Percentiles rank a stretch among this genome's conserved stretches.
Conservation (phyloP, 2,329 filamentous ascomycete genomes). For the Fusarium goolgardi region DNA sequence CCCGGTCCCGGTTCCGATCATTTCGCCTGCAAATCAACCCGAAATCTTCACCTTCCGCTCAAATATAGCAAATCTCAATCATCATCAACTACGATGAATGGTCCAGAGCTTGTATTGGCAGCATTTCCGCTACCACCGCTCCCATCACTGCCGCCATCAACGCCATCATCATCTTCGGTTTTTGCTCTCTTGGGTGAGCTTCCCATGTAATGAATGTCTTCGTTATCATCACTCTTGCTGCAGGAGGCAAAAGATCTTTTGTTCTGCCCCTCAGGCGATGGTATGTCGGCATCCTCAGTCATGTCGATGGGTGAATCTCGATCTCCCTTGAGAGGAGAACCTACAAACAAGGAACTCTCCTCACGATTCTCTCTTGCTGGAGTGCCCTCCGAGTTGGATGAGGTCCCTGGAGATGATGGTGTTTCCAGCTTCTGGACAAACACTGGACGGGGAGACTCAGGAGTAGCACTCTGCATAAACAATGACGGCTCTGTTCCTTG, state of each 20-base stretch:
- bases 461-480: constrained; percentile 15
- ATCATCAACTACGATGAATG: background rate
- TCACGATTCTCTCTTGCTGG: constrained; percentile 6
- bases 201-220: background rate
- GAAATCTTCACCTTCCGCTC: background rate
- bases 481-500: constrained; percentile 8
- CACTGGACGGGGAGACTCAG: background rate
- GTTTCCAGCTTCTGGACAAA: constrained; percentile 24
- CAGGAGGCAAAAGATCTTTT: constrained; percentile 2
- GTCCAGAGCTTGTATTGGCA: background rate
- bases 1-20: background rate
- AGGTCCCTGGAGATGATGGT: background rate
- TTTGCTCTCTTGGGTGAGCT: constrained; percentile 4
- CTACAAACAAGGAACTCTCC: constrained; percentile 37
- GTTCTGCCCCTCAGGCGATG: background rate
- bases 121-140: background rate
- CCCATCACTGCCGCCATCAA: background rate
- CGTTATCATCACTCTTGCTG: background rate
- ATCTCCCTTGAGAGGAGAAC: constrained; percentile 12
- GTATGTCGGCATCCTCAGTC: background rate
- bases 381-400: background rate
- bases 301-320: background rate
- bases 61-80: background rate
- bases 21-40: constrained; percentile 12
- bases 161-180: background rate